phyloP scores from a whole-genome alignment of 2,329 filamentous ascomycete genomes.

The Exophiala aquamarina region DNA sequence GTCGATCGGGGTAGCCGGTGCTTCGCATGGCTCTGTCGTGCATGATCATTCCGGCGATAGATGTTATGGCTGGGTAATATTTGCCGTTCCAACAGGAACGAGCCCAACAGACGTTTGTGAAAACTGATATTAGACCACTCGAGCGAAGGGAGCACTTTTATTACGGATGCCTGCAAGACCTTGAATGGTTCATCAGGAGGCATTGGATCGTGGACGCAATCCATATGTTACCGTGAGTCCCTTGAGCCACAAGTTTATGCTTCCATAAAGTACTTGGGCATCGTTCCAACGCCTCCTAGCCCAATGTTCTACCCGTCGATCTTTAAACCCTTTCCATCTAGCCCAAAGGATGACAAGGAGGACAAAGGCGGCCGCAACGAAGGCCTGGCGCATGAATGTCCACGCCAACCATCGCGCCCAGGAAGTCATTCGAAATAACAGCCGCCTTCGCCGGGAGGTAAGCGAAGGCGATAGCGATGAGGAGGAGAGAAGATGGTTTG shows the following conservation, averaged over 20 bases:
- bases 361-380: slow-evolving; percentile 65
- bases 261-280: not conserved
- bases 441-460: slow-evolving; percentile 37
- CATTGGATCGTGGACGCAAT: not conserved
- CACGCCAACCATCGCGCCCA: slow-evolving; percentile 73
- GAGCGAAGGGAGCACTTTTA: too few species aligned
- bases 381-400: slow-evolving; percentile 69
- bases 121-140: too few species aligned
- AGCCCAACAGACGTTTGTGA: too few species aligned
- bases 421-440: slow-evolving; percentile 62
- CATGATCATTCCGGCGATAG: too few species aligned
- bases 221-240: not conserved
- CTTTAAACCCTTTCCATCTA: slow-evolving; percentile 37
- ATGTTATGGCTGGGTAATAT: too few species aligned
- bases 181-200: too few species aligned
- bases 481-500: slow-evolving; percentile 60
- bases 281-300: slow-evolving; percentile 22
- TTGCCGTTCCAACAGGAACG: too few species aligned
- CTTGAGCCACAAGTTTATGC: not conserved
- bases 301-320: slow-evolving; percentile 41
- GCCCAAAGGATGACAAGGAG: slow-evolving; percentile 41
- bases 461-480: slow-evolving; percentile 32
- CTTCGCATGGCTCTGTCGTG: too few species aligned
- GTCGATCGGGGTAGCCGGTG: too few species aligned
- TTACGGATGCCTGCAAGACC: too few species aligned